Conservation (phyloP, 2,329 filamentous ascomycete species). For the Microascus cirrosus region DNA sequence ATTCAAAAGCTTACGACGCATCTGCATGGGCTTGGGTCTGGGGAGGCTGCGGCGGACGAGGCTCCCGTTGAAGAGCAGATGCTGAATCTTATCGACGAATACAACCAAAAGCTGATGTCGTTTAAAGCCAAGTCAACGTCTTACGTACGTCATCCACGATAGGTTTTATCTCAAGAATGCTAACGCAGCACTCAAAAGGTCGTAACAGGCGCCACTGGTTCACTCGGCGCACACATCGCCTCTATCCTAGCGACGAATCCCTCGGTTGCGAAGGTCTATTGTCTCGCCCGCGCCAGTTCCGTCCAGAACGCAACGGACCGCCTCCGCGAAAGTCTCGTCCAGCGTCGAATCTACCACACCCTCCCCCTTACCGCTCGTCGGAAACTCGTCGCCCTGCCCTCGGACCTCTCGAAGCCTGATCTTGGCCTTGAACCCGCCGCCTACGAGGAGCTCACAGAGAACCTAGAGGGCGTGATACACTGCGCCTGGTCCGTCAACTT, state of each 20-base stretch:
- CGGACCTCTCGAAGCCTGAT: not conserved
- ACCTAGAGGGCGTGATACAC: constrained; percentile 34
- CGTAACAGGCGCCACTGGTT: constrained; percentile 55
- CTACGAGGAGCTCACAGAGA: constrained; percentile 15
- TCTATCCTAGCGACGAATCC: constrained; percentile 46
- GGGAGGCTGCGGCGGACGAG: constrained; percentile 15
- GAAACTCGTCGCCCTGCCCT: constrained; percentile 11
- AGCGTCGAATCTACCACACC: constrained; percentile 21
- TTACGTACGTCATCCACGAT: constrained; percentile 5
- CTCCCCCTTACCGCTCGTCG: constrained; percentile 12
- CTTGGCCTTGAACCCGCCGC: constrained; percentile 11
- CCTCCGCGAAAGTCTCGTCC: constrained; percentile 8
- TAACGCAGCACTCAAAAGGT: too few relatives aligned
- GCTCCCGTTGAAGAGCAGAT: constrained; percentile 16
- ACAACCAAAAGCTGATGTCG: constrained; percentile 5
- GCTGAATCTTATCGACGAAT: constrained; percentile 13
- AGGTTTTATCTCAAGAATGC: too few relatives aligned
- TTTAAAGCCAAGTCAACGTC: not conserved
- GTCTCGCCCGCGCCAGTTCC: constrained; percentile 33
- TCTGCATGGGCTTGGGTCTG: constrained; percentile 28
- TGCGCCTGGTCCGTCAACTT: constrained; percentile 46
- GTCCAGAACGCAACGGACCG: constrained; percentile 11
- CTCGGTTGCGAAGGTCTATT: constrained; percentile 35
- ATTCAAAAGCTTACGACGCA: constrained; percentile 30
- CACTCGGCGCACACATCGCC: constrained; percentile 49